phyloP scores from a whole-genome alignment of 2,329 filamentous ascomycete species.

The Diplodia intermedia region DNA sequence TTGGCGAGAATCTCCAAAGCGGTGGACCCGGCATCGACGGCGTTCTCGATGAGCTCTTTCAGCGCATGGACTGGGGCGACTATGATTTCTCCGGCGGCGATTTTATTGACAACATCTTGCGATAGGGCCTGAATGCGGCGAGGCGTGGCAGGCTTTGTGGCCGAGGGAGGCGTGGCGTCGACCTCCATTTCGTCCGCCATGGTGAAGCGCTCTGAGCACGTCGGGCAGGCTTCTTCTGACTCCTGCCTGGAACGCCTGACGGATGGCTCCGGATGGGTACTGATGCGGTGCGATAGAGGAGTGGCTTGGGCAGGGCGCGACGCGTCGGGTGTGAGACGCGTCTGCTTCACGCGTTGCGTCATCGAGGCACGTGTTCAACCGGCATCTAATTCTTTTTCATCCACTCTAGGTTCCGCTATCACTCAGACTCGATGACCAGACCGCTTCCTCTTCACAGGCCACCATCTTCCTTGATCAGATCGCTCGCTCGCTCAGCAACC shows the following conservation, averaged over 20 bases:
- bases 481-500: conserved; percentile 43
- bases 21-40: conserved; percentile 95
- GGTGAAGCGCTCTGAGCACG: not conserved
- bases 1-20: conserved; percentile 90
- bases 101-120: conserved; percentile 95
- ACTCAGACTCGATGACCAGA: too few relatives aligned
- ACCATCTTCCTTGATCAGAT: conserved; percentile 39
- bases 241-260: too few relatives aligned
- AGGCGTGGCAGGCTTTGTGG: conserved; percentile 43
- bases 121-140: conserved; percentile 76
- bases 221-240: not conserved
- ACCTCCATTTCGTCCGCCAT: conserved; percentile 46
- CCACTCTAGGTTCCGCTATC: too few relatives aligned
- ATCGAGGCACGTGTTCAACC: conserved; percentile 6
- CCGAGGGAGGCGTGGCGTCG: conserved; percentile 41
- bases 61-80: conserved; percentile 94
- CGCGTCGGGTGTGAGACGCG: conserved; percentile 15
- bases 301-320: conserved; percentile 4
- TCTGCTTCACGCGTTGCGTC: conserved; percentile 11
- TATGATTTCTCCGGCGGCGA: conserved; percentile 97
- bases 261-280: not conserved
- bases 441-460: not conserved
- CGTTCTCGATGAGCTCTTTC: conserved; percentile 96
- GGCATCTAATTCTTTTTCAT: not conserved
- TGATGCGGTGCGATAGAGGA: not conserved